phyloP scores from a whole-genome alignment of 208 protist genomes.

The Acanthamoeba lenticulata region DNA sequence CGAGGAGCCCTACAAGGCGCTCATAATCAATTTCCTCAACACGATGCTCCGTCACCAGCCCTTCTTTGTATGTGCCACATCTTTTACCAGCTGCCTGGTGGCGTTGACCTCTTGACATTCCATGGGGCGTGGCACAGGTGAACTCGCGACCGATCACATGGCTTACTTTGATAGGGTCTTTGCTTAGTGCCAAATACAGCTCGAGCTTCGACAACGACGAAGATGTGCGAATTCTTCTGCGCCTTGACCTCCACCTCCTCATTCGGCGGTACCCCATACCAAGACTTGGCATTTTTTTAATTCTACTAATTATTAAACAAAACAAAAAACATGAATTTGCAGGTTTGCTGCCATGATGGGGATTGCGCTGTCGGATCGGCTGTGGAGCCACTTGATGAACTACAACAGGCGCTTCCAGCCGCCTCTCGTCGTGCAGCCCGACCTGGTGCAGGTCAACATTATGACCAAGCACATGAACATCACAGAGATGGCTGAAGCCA shows the following conservation, averaged over 20 bases:
- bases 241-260: slow-evolving; percentile 7
- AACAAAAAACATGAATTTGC: too few relatives aligned
- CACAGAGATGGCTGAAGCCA: slow-evolving; percentile 41
- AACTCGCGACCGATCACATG: slow-evolving; percentile 41
- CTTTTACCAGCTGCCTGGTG: not conserved
- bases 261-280: not conserved
- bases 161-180: slow-evolving; percentile 24
- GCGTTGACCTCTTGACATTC: not conserved
- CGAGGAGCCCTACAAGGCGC: slow-evolving; percentile 64
- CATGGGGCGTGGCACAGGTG: not conserved
- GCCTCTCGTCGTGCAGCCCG: slow-evolving; percentile 46
- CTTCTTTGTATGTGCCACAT: not conserved
- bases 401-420: slow-evolving; percentile 19
- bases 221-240: not conserved
- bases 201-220: slow-evolving; percentile 1
- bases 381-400: not conserved
- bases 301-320: not conserved
- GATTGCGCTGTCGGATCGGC: not conserved
- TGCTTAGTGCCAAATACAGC: slow-evolving; percentile 29
- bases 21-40: slow-evolving; percentile 68
- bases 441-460: slow-evolving; percentile 42
- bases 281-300: not conserved
- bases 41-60: slow-evolving; percentile 57
- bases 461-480: slow-evolving; percentile 65
- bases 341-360: slow-evolving; percentile 58